Percentiles rank a stretch among this genome's conserved stretches.
Conservation (phyloP, 2,329 filamentous ascomycete species). For the Pseudovirgaria hyperparasitica region DNA sequence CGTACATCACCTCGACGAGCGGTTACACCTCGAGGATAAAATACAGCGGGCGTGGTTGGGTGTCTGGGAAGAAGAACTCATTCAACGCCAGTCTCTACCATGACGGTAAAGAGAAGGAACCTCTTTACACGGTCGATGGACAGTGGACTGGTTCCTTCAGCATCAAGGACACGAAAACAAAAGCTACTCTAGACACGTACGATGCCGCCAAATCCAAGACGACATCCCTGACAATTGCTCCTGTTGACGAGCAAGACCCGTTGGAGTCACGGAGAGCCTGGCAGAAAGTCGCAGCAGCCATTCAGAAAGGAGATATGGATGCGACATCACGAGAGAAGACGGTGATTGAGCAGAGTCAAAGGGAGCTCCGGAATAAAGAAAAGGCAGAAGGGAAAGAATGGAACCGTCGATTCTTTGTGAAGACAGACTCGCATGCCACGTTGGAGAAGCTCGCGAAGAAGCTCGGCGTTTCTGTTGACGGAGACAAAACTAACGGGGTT, state of each 20-base stretch:
- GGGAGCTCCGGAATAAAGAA: constrained; percentile 62
- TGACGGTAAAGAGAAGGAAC: constrained; percentile 56
- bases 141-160: constrained; percentile 81
- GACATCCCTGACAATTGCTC: constrained; percentile 57
- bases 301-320: constrained; percentile 75
- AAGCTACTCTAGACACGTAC: constrained; percentile 30
- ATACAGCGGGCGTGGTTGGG: constrained; percentile 87
- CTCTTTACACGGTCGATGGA: constrained; percentile 69
- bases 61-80: constrained; percentile 90
- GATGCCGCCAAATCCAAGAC: constrained; percentile 35
- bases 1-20: constrained; percentile 73
- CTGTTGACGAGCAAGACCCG: constrained; percentile 68
- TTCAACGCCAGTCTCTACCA: constrained; percentile 66
- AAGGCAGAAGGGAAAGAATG: constrained; percentile 62
- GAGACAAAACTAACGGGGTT: constrained; percentile 55
- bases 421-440: constrained; percentile 24
- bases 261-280: constrained; percentile 83
- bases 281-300: constrained; percentile 71
- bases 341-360: constrained; percentile 82
- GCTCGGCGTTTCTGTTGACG: constrained; percentile 39
- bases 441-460: constrained; percentile 35
- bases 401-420: constrained; percentile 71
- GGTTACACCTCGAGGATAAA: constrained; percentile 85
- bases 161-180: constrained; percentile 53
- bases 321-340: constrained; percentile 64